phyloP scores from a whole-genome alignment of 495 filamentous ascomycete genomes.

The Pseudomonodictys pantanalensis region DNA sequence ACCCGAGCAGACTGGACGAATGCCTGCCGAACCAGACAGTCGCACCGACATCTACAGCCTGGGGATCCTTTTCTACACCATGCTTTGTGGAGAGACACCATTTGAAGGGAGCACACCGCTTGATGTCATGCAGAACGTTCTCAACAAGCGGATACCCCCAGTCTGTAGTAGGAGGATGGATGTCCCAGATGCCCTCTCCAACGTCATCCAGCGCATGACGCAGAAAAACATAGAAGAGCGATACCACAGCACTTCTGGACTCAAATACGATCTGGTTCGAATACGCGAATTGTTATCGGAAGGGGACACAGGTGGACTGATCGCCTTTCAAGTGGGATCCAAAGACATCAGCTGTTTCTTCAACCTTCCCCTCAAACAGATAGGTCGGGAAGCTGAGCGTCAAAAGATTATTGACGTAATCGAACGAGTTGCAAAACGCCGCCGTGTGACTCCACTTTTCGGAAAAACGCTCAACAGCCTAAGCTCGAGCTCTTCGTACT shows the following conservation, averaged over 20 bases:
- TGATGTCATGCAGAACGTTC: conserved; percentile 83
- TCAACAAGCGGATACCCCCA: conserved; percentile 69
- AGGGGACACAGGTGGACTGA: conserved; percentile 67
- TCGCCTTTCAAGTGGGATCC: conserved; percentile 66
- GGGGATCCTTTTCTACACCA: conserved; percentile 80
- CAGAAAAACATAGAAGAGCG: conserved; percentile 78
- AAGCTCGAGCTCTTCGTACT: conserved; percentile 45
- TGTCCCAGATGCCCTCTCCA: conserved; percentile 72
- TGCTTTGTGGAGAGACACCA: conserved; percentile 72
- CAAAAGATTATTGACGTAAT: conserved; percentile 66
- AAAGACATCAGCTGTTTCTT: conserved; percentile 86
- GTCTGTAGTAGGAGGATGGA: conserved; percentile 73
- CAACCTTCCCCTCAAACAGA: conserved; percentile 72
- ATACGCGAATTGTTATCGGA: conserved; percentile 69
- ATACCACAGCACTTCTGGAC: conserved; percentile 78
- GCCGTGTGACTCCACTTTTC: conserved; percentile 45
- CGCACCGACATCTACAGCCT: conserved; percentile 88
- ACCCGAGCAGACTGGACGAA: conserved; percentile 85
- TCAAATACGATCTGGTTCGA: conserved; percentile 70
- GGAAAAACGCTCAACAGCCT: conserved; percentile 46
- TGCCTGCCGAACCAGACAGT: conserved; percentile 81
- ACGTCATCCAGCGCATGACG: conserved; percentile 86
- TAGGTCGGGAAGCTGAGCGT: conserved; percentile 72
- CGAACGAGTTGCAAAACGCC: conserved; percentile 63
- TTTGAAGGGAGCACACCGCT: conserved; percentile 76